Base-by-base conservation (phyloP, 306 rosid genomes). In the Canavalia ensiformis region DNA sequence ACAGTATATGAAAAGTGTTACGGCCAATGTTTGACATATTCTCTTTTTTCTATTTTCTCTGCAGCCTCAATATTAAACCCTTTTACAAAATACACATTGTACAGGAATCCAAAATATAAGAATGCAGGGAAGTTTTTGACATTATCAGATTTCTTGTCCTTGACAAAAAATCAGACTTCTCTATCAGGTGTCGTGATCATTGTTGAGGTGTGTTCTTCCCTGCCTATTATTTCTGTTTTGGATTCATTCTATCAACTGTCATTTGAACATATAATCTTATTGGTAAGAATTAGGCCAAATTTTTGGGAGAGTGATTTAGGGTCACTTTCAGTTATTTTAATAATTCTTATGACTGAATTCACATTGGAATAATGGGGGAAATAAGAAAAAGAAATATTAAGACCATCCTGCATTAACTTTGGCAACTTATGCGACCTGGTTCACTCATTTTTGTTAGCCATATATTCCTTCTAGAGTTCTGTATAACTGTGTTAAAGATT, bases 41-140 rank as follows among this genome's bases (percentile, higher is more conserved):
- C 68, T 71, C 46, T 71, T 54, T 82, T 78, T 13, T 69, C 2
- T 49, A 28, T 65, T 63, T 35, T n/a, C 37, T 65, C 52, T 89
- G 94, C 87, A 96, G 99, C 98, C 18, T 69, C 84, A 62, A 87
- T 93, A 77, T 77, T 80, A 81, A 89, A 10, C 80, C 98, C 97
- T 12, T 81, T 0, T 6, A 0, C 87, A 2, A 41, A 2, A 0
- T 89, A 1, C 86, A 0, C 0, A 4, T 66, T 96, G 88, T 47
- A 2, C 77, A 88, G 99, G 78, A 96, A 94, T 84, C 97, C 98
- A 78, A 74, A 18, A 78, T 3, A 2, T 82, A 81, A 55, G 75
- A 82, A 13, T 41, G 76, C 46, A 13, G 98, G 99, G 58, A 52
- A 9, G 1, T 81, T 89, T 80, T 1, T 90, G 35, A 73, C 92